Evolutionary conservation across 345 rosid genomes (phyloP), one percentile per base, ranked within the genome.

Genomic region (Physaria fendleri): DNA sequence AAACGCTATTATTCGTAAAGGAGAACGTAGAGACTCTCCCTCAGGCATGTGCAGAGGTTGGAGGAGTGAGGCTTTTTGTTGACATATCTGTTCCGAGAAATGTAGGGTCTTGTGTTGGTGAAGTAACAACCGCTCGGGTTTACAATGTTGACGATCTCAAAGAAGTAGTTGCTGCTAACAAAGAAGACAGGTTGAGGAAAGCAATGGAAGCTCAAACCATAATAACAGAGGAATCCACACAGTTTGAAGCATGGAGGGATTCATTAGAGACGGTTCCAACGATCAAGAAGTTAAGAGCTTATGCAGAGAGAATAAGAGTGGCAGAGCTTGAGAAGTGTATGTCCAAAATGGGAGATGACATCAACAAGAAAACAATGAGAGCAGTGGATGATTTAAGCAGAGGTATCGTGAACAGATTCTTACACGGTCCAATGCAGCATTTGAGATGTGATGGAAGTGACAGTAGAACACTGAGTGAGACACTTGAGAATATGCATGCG

Each of bases 121-220:
- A 87, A 34, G 77, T 79, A 20, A 82, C 76, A 55, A 59, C 74
- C 45, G 74, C 79, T 1, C 66, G 74, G 13, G 91, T 93, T 57
- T 93, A 87, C 78, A 93, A 93, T 40, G 94, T 89, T 5, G 99
- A 89, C 47, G 89, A 89, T 78, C 94, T 93, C 28, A 89, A 89
- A 77, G 99, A 93, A 78, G 99, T 93, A n/a, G 99, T 93, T 60
- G 91, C 95, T 35, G 95, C 99, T 29, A 93, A 93, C 43, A 93
- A 89, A 75, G 97, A 93, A 77, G 99, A 93, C 55, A 79, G 97
- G 14, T 71, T 89, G 52, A 74, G 91, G 41, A 89, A 87, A 74
- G 99, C 95, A 24, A 82, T 81, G 94, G 99, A 93, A 79, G 99
- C 99, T 74, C 94, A 82, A 53, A 75, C 77, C 15, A 89, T 93